Conservation (phyloP, 768 basidiomycete genomes). For the Russula earlei region DNA sequence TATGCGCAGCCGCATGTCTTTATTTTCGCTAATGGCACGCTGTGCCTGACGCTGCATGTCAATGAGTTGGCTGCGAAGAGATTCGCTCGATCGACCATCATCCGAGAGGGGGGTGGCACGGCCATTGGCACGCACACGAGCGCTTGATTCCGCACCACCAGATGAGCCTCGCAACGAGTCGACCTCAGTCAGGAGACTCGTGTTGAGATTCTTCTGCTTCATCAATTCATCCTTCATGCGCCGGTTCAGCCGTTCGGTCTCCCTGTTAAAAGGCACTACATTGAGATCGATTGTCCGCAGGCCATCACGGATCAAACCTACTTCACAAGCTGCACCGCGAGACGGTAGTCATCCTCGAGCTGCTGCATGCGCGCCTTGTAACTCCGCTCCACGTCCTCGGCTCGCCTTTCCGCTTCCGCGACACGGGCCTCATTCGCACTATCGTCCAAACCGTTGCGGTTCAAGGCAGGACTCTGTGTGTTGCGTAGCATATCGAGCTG, state of each 20-base stretch:
- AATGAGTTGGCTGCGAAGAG: constrained; percentile 57
- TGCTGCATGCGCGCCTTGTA: constrained; percentile 78
- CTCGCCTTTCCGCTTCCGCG: constrained; percentile 63
- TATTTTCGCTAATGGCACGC: constrained; percentile 63
- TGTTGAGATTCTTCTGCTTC: constrained; percentile 79
- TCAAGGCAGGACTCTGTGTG: constrained; percentile 40
- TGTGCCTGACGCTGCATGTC: constrained; percentile 74
- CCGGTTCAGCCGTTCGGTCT: constrained; percentile 96
- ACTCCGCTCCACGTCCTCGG: constrained; percentile 67
- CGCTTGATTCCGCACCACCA: constrained; percentile 41
- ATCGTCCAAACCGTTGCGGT: constrained; percentile 29
- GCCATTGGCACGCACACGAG: constrained; percentile 54
- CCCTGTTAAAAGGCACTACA: constrained; percentile 38
- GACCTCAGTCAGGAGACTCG: constrained; percentile 74
- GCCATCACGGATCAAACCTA: constrained; percentile 33
- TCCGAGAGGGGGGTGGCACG: constrained; percentile 72
- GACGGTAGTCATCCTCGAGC: constrained; percentile 91
- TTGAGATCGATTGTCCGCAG: constrained; percentile 16
- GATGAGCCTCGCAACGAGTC: constrained; percentile 56
- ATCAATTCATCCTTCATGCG: constrained; percentile 92
- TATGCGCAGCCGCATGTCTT: constrained; percentile 63
- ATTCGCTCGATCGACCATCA: constrained; percentile 44
- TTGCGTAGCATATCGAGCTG: constrained; percentile 61
- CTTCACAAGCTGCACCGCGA: constrained; percentile 98
- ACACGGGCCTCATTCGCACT: constrained; percentile 35